phyloP scores from a whole-genome alignment of 2,329 filamentous ascomycete species.

The Eutypa lata region DNA sequence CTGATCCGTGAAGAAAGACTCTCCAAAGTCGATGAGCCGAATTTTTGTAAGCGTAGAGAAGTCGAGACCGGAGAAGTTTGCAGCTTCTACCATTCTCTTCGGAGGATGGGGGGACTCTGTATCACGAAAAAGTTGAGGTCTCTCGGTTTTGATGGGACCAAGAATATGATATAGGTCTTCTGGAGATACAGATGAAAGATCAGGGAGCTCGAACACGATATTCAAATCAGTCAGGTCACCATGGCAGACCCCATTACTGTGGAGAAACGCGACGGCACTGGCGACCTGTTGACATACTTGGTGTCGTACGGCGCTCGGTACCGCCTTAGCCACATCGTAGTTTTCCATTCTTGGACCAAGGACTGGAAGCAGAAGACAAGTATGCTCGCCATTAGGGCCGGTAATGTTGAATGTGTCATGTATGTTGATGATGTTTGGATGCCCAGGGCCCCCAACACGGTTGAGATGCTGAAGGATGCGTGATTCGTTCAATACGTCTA shows the following conservation, averaged over 20 bases:
- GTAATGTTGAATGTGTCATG: background rate
- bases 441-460: background rate
- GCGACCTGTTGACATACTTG: background rate
- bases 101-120: background rate
- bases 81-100: background rate
- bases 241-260: background rate
- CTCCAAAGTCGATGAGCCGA: background rate
- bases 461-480: conserved; percentile 1
- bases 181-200: background rate
- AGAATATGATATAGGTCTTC: background rate
- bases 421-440: background rate
- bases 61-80: background rate
- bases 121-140: background rate
- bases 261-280: background rate
- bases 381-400: background rate
- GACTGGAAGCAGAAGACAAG: background rate
- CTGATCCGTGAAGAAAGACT: background rate
- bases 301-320: background rate
- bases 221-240: background rate
- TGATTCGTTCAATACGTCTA: background rate
- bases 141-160: background rate
- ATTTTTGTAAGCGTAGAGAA: background rate
- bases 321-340: background rate
- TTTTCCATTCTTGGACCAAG: background rate
- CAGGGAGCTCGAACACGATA: background rate